These are phyloP conservation scores for Seiridium unicorne DNA, from an alignment of 2,329 filamentous ascomycete genomes.

Conservation along the genomic window DNA sequence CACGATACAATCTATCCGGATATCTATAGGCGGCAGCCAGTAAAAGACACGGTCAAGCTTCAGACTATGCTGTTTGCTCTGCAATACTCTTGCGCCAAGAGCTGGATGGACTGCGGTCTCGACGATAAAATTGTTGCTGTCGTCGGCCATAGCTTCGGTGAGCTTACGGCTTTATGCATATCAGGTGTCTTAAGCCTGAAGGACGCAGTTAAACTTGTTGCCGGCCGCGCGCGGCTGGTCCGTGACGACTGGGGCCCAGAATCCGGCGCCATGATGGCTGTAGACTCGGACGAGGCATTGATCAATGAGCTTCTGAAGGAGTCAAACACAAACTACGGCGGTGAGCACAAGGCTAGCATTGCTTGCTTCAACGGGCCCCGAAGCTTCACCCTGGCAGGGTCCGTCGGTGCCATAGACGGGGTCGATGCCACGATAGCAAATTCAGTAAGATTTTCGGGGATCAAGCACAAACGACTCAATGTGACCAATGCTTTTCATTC, in stretches of 20 bases:
- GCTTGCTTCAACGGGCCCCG: slow-evolving; percentile 43
- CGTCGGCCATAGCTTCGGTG: slow-evolving; percentile 62
- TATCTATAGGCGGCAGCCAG: slow-evolving; percentile 20
- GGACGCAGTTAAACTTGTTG: slow-evolving; percentile 54
- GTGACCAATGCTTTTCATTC: slow-evolving; percentile 23
- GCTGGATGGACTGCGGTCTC: slow-evolving; percentile 44
- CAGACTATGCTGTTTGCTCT: slow-evolving; percentile 38
- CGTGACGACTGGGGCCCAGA: slow-evolving; percentile 32
- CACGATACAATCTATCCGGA: slow-evolving; percentile 25
- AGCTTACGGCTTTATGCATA: slow-evolving; percentile 67
- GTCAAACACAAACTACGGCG: background rate
- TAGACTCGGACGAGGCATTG: slow-evolving; percentile 27
- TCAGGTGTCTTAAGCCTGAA: slow-evolving; percentile 65
- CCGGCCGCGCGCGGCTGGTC: slow-evolving; percentile 24
- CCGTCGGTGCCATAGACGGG: slow-evolving; percentile 20
- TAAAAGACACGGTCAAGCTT: slow-evolving; percentile 25
- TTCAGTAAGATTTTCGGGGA: background rate
- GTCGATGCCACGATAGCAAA: slow-evolving; percentile 11
- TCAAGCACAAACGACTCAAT: slow-evolving; percentile 21
- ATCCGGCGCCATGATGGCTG: slow-evolving; percentile 35
- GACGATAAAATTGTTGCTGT: slow-evolving; percentile 41
- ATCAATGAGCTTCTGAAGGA: slow-evolving; percentile 24
- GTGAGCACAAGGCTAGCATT: slow-evolving; percentile 23
- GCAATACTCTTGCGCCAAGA: slow-evolving; percentile 33
- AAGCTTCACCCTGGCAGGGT: slow-evolving; percentile 29